Percentiles rank a stretch among this genome's conserved stretches.
Conservation (phyloP, 2,329 filamentous ascomycete genomes). For the Penicillium sp. region DNA sequence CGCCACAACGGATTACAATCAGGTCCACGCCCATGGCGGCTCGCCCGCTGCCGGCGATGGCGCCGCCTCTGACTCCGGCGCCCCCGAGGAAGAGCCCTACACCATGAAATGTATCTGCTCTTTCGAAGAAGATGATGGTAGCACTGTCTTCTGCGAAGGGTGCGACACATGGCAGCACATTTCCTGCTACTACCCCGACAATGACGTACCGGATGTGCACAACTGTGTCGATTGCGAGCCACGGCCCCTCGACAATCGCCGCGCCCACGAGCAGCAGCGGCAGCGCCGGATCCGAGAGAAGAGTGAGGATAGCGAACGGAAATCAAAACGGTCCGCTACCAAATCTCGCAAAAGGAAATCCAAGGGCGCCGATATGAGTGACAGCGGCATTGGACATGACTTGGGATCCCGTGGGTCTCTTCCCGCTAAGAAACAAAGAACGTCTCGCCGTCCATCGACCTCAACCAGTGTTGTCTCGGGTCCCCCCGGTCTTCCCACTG, state of each 20-base stretch:
- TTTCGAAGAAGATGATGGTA: constrained; percentile 91
- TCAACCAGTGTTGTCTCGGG: constrained; percentile 68
- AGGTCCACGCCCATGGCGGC: constrained; percentile 45
- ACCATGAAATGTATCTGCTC: constrained; percentile 98
- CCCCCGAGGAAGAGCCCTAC: constrained; percentile 55
- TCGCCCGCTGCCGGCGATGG: constrained; percentile 44
- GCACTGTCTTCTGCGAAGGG: constrained; percentile 91
- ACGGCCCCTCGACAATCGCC: constrained; percentile 66
- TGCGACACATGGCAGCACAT: constrained; percentile 99
- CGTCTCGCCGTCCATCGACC: constrained; percentile 71
- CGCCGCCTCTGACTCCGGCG: constrained; percentile 40
- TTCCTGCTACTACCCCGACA: constrained; percentile 86
- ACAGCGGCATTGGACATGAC: constrained; percentile 56
- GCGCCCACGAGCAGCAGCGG: constrained; percentile 69
- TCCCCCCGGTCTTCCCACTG: constrained; percentile 62
- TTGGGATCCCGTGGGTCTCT: constrained; percentile 50
- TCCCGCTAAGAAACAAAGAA: constrained; percentile 74
- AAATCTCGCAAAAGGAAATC: constrained; percentile 87
- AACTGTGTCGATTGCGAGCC: constrained; percentile 87
- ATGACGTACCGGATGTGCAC: constrained; percentile 71
- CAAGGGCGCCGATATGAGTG: constrained; percentile 57
- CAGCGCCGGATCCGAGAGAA: constrained; percentile 60
- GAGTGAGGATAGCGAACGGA: constrained; percentile 62
- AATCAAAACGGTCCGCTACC: constrained; percentile 67
- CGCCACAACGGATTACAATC: constrained; percentile 45